A percentile compares a stretch with the other conserved stretches of the same genome.
phyloP scores from a whole-genome alignment of 306 rosid genomes.

The Corylus avellana region DNA sequence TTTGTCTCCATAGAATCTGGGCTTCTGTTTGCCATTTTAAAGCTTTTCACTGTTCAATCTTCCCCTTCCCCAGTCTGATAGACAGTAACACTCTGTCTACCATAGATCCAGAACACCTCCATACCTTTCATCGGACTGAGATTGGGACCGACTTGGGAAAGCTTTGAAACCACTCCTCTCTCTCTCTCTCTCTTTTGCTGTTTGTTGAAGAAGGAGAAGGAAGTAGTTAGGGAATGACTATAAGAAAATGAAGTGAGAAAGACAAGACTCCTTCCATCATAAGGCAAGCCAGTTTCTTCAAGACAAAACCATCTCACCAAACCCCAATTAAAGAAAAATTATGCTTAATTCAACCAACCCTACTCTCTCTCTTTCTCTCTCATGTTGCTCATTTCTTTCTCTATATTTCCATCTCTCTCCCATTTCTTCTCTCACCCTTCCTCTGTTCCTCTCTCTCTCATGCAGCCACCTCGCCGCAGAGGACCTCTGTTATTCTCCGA shows the following conservation, averaged over 20 bases:
- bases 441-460: conserved; percentile 27
- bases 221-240: conserved; percentile 46
- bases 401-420: conserved; percentile 45
- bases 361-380: conserved; percentile 16
- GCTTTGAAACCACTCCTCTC: conserved; percentile 67
- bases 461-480: conserved; percentile 61
- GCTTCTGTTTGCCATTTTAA: background rate
- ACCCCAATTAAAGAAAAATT: conserved; percentile 52
- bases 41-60: background rate
- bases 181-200: conserved; percentile 30
- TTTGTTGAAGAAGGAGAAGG: conserved; percentile 21
- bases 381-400: conserved; percentile 37
- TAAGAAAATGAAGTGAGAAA: conserved; percentile 23
- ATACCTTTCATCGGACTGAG: conserved; percentile 46
- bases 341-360: conserved; percentile 31
- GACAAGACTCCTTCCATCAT: conserved; percentile 68
- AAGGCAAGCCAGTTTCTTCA: conserved; percentile 40
- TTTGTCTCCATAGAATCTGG: background rate
- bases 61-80: conserved; percentile 14
- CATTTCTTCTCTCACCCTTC: conserved; percentile 10
- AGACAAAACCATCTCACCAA: conserved; percentile 76
- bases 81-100: conserved; percentile 35
- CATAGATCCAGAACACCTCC: conserved; percentile 29
- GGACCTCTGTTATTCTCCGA: conserved; percentile 45
- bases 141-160: conserved; percentile 50